Evolutionary conservation across 768 basidiomycete genomes (phyloP).

Genomic region (Russula abietina): DNA sequence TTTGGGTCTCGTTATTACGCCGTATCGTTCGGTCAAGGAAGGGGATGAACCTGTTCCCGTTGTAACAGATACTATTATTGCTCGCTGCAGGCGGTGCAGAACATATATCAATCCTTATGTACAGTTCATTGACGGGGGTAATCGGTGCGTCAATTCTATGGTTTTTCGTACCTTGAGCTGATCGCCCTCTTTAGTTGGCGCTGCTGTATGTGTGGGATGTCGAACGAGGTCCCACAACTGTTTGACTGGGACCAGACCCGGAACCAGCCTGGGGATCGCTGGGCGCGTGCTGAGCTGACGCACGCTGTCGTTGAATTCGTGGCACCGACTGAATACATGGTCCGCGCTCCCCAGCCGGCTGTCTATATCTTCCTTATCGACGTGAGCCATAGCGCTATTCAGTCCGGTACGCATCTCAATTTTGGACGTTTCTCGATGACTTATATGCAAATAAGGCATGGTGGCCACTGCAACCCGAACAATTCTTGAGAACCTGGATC

Average conservation of each 20-base stretch:
- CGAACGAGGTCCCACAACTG: conserved; percentile 95
- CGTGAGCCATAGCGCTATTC: conserved; percentile 86
- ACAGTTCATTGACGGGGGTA: conserved; percentile 85
- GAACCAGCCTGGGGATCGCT: conserved; percentile 93
- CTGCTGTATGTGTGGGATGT: conserved; percentile 98
- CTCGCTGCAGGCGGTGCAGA: conserved; percentile 48
- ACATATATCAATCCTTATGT: conserved; percentile 56
- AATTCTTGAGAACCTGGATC: conserved; percentile 90
- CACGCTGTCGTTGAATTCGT: conserved; percentile 94
- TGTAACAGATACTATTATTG: conserved; percentile 47
- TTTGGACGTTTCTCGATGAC: neutral
- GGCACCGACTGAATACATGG: conserved; percentile 99
- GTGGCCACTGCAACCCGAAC: conserved; percentile 97
- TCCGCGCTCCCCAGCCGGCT: conserved; percentile 94
- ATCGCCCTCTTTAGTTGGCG: conserved; percentile 64
- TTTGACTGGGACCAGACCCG: conserved; percentile 97
- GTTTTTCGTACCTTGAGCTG: neutral
- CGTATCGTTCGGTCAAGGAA: conserved; percentile 44
- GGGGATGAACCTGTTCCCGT: conserved; percentile 44
- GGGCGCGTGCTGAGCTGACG: conserved; percentile 90
- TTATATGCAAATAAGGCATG: conserved; percentile 60
- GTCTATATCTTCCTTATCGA: conserved; percentile 97
- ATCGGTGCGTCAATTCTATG: conserved; percentile 48
- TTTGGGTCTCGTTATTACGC: conserved; percentile 45
- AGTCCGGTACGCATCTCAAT: conserved; percentile 58